Conservation (phyloP, 2,329 filamentous ascomycete genomes). For the Trichoderma arundinaceum region DNA sequence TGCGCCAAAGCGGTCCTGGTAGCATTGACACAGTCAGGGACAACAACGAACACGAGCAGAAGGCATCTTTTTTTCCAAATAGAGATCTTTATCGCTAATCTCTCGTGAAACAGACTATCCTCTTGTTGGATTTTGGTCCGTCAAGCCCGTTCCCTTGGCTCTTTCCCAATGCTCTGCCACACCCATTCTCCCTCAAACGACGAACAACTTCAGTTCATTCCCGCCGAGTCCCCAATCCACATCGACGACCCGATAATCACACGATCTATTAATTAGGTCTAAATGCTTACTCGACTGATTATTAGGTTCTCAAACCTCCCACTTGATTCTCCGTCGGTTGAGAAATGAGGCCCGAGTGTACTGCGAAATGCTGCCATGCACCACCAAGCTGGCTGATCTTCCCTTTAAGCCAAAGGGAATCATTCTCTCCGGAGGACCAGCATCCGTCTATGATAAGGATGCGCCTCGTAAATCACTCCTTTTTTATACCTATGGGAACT, state of each 20-base stretch:
- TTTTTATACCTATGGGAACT: background rate
- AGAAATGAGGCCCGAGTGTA: slow-evolving; percentile 56
- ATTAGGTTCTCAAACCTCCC: slow-evolving; percentile 72
- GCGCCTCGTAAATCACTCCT: slow-evolving; percentile 57
- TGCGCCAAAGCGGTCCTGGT: background rate
- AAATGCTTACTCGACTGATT: background rate
- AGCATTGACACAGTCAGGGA: slow-evolving; percentile 15
- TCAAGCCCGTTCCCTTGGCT: slow-evolving; percentile 6
- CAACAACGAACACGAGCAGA: background rate
- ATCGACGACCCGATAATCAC: background rate
- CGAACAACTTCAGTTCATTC: background rate
- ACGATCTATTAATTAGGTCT: background rate
- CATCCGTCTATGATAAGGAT: slow-evolving; percentile 79
- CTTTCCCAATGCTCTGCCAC: background rate
- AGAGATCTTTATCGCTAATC: background rate
- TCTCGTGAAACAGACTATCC: slow-evolving; percentile 57
- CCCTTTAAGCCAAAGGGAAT: slow-evolving; percentile 82
- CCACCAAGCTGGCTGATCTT: slow-evolving; percentile 77
- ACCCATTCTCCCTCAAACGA: background rate
- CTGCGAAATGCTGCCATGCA: slow-evolving; percentile 87
- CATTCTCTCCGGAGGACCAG: slow-evolving; percentile 61
- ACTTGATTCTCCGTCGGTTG: slow-evolving; percentile 71
- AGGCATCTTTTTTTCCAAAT: background rate
- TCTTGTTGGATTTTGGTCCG: slow-evolving; percentile 55
- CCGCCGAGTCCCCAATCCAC: slow-evolving; percentile 51